These are phyloP conservation scores for Tolypocladium tundrense DNA, from an alignment of 2,329 filamentous ascomycete species.

Conservation along the genomic window DNA sequence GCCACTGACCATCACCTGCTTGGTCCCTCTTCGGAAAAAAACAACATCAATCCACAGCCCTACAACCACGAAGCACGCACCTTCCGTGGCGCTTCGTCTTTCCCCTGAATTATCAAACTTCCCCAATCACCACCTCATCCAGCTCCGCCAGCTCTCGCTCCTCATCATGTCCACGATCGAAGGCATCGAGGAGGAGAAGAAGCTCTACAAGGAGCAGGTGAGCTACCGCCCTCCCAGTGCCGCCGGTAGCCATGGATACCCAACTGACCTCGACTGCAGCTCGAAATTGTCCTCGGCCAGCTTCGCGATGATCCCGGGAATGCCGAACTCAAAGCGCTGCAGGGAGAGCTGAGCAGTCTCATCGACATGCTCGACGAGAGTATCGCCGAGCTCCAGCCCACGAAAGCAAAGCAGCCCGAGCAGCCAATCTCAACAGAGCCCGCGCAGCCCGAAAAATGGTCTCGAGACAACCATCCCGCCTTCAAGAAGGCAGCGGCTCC, in stretches of 20 bases:
- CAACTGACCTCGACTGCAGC: slow-evolving; percentile 33
- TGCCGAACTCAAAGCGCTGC: slow-evolving; percentile 64
- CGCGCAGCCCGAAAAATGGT: slow-evolving; percentile 61
- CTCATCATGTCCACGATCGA: slow-evolving; percentile 20
- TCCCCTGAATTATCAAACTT: neutral
- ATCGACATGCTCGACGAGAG: slow-evolving; percentile 70
- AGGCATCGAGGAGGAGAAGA: slow-evolving; percentile 40
- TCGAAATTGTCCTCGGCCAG: slow-evolving; percentile 67
- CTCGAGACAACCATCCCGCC: slow-evolving; percentile 69
- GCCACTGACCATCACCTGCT: neutral
- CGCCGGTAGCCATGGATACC: neutral
- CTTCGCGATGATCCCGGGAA: slow-evolving; percentile 75
- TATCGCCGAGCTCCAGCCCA: slow-evolving; percentile 65
- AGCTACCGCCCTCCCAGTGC: slow-evolving; percentile 7
- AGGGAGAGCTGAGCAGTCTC: slow-evolving; percentile 71
- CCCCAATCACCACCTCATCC: neutral
- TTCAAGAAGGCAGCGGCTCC: slow-evolving; percentile 45
- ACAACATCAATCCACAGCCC: neutral
- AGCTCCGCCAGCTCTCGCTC: neutral
- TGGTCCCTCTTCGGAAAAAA: neutral
- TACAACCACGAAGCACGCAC: neutral
- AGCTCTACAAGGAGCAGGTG: slow-evolving; percentile 48
- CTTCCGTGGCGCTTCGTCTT: neutral
- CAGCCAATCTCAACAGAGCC: slow-evolving; percentile 34
- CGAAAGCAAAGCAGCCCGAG: slow-evolving; percentile 30